Percentiles rank a stretch among this genome's conserved stretches.
phyloP scores from a whole-genome alignment of 345 rosid species.

The Sonneratia caseolaris region DNA sequence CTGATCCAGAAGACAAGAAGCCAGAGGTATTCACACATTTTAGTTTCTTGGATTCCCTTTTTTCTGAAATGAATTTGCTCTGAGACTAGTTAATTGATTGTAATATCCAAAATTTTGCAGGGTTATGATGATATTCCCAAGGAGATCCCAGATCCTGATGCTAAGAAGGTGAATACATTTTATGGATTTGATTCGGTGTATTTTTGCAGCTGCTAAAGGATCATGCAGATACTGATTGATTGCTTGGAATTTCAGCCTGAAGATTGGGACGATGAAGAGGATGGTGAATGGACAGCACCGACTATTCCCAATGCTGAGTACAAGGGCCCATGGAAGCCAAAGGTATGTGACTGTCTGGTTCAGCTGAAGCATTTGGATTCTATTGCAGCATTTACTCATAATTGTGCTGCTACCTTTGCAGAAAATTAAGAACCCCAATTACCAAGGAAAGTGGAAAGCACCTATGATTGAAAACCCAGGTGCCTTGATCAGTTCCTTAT shows the following conservation, averaged over 20 bases:
- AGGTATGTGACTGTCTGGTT: conserved; percentile 37
- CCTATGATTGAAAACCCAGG: conserved; percentile 99
- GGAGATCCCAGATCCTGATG: conserved; percentile 80
- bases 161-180: conserved; percentile 56
- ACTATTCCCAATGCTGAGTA: conserved; percentile 92
- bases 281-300: conserved; percentile 99
- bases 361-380: background rate
- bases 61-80: background rate
- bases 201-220: background rate
- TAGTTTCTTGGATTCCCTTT: background rate
- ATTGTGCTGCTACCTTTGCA: conserved; percentile 21
- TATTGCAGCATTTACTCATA: background rate
- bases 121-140: conserved; percentile 95
- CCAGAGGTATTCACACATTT: conserved; percentile 48
- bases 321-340: conserved; percentile 87
- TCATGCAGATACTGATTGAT: conserved; percentile 9
- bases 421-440: conserved; percentile 94
- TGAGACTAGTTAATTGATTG: background rate
- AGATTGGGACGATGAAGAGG: conserved; percentile 99
- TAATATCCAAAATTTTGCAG: conserved; percentile 10
- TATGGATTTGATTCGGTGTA: background rate
- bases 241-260: conserved; percentile 52
- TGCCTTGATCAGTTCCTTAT: conserved; percentile 13
- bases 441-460: conserved; percentile 96
- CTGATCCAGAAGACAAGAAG: conserved; percentile 92